Evolutionary conservation across 805 yeast species (phyloP).

Genomic region (Hanseniaspora pseudoguilliermondii): DNA sequence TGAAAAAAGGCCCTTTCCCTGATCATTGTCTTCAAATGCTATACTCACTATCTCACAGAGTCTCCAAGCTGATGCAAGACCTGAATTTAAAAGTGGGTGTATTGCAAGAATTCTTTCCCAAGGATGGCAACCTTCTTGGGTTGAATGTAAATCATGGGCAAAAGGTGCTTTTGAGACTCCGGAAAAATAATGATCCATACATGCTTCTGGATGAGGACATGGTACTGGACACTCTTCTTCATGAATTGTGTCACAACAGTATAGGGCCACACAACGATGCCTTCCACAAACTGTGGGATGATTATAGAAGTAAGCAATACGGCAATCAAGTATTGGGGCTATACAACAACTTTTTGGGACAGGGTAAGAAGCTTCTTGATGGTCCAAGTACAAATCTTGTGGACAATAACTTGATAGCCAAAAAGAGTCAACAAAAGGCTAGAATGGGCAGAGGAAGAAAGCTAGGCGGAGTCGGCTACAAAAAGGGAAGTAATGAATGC

Average conservation of each 20-base stretch:
- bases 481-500: background rate
- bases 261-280: slow-evolving; percentile 67
- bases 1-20: slow-evolving; percentile 35
- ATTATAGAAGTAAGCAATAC: slow-evolving; percentile 40
- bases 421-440: background rate
- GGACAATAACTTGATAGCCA: background rate
- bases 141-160: slow-evolving; percentile 69
- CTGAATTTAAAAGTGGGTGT: slow-evolving; percentile 52
- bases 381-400: slow-evolving; percentile 10
- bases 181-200: slow-evolving; percentile 42
- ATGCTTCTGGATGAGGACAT: slow-evolving; percentile 51
- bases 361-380: slow-evolving; percentile 22
- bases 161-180: slow-evolving; percentile 56
- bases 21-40: slow-evolving; percentile 47
- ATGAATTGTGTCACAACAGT: slow-evolving; percentile 72
- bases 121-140: slow-evolving; percentile 52
- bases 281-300: slow-evolving; percentile 57
- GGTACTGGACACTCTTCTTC: slow-evolving; percentile 71
- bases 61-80: slow-evolving; percentile 67
- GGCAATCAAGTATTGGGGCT: slow-evolving; percentile 23
- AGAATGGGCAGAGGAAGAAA: slow-evolving; percentile 6
- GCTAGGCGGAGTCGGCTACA: slow-evolving; percentile 13
- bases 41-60: slow-evolving; percentile 54
- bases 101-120: slow-evolving; percentile 74
- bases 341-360: slow-evolving; percentile 24